Percentiles rank a stretch among this genome's conserved stretches.
Conservation (phyloP, 2,329 filamentous ascomycete species). For the Colletotrichum tanaceti region DNA sequence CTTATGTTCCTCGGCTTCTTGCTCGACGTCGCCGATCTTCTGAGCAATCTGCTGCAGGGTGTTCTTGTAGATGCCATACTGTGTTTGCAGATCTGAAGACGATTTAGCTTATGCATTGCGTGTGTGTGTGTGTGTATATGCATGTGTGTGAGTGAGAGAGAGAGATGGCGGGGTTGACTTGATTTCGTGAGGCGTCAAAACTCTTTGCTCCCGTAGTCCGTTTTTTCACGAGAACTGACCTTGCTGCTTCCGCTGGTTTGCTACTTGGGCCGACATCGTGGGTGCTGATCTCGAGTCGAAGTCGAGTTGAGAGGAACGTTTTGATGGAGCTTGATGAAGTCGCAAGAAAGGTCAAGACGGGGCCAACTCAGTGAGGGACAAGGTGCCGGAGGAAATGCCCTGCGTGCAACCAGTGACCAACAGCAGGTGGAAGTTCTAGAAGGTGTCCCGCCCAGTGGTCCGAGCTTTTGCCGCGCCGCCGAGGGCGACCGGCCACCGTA, state of each 20-base stretch:
- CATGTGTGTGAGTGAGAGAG: too few relatives aligned
- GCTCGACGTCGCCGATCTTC: slow-evolving; percentile 97
- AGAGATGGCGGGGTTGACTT: slow-evolving; percentile 19
- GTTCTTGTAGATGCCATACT: slow-evolving; percentile 82
- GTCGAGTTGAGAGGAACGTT: background rate
- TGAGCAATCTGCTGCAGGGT: slow-evolving; percentile 90
- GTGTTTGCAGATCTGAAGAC: slow-evolving; percentile 77
- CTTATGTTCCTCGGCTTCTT: slow-evolving; percentile 98
- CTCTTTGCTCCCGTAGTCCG: background rate
- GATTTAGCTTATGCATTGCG: slow-evolving; percentile 32
- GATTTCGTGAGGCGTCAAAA: background rate
- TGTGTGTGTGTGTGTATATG: too few relatives aligned
- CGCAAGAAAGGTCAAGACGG: background rate
- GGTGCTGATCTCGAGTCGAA: background rate
- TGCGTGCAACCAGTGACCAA: slow-evolving; percentile 17
- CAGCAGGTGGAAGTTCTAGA: slow-evolving; percentile 33
- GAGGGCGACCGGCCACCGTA: background rate
- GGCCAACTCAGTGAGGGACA: slow-evolving; percentile 11
- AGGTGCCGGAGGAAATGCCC: slow-evolving; percentile 1
- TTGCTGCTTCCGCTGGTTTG: slow-evolving; percentile 75
- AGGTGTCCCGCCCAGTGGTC: slow-evolving; percentile 25
- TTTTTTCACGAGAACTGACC: slow-evolving; percentile 58
- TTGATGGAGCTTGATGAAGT: slow-evolving; percentile 13
- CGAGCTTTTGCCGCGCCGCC: slow-evolving; percentile 38
- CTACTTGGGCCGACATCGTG: slow-evolving; percentile 63